phyloP scores from a whole-genome alignment of 2,329 filamentous ascomycete species.

The Juglanconis oblonga region DNA sequence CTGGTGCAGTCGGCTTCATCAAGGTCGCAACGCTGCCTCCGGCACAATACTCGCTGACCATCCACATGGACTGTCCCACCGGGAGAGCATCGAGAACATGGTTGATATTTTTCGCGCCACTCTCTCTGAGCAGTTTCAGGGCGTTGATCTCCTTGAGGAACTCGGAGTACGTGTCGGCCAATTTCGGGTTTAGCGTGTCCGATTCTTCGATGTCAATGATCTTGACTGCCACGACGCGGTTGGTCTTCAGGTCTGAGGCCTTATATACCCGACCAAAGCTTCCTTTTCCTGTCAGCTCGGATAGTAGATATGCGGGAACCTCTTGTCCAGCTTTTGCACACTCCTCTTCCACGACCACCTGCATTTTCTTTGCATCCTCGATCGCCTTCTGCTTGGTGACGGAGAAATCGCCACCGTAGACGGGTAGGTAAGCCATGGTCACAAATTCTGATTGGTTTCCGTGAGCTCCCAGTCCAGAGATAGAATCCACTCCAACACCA shows the following conservation, averaged over 20 bases:
- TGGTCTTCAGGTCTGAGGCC: constrained; percentile 44
- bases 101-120: constrained; percentile 76
- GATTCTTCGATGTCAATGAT: constrained; percentile 81
- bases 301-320: constrained; percentile 64
- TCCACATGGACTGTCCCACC: constrained; percentile 79
- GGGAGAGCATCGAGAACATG: constrained; percentile 75
- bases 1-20: constrained; percentile 65
- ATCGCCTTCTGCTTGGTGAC: constrained; percentile 57
- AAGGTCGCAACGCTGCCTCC: constrained; percentile 77
- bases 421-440: constrained; percentile 40
- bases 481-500: not conserved
- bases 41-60: constrained; percentile 82
- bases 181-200: constrained; percentile 64
- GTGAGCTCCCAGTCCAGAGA: not conserved
- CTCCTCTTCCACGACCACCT: constrained; percentile 59
- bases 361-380: constrained; percentile 70
- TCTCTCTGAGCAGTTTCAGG: constrained; percentile 70
- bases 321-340: constrained; percentile 58
- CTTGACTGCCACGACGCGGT: constrained; percentile 68
- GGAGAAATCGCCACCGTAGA: constrained; percentile 40
- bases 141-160: constrained; percentile 68
- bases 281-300: constrained; percentile 72
- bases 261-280: constrained; percentile 74
- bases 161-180: constrained; percentile 66
- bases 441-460: not conserved